These are phyloP conservation scores for Pyrus pyrifolia DNA, from an alignment of 306 rosid genomes.

Conservation along the genomic window DNA sequence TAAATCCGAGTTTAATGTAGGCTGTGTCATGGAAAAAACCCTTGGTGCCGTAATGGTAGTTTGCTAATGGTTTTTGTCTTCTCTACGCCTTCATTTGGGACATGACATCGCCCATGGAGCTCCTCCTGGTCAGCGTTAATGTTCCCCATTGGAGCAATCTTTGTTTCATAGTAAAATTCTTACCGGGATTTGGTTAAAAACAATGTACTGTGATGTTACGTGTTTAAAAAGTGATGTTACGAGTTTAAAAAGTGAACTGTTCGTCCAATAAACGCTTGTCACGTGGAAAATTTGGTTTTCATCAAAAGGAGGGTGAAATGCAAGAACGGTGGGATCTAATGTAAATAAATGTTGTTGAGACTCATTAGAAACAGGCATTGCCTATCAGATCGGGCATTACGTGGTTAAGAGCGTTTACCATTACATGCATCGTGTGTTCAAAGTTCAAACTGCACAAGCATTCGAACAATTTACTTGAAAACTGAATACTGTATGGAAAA, in stretches of 20 bases:
- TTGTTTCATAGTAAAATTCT: no score
- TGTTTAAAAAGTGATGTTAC: no score
- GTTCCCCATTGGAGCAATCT: no score
- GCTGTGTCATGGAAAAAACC: constrained; percentile 17
- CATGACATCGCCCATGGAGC: background rate
- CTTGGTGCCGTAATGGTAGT: constrained; percentile 9
- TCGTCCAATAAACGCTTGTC: background rate
- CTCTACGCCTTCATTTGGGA: background rate
- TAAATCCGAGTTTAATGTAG: constrained; percentile 33
- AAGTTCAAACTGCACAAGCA: no score
- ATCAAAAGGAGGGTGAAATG: background rate
- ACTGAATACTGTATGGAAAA: background rate
- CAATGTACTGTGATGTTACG: no score
- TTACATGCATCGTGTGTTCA: no score
- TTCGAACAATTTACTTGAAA: background rate
- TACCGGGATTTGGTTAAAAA: background rate
- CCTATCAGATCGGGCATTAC: background rate
- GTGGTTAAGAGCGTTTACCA: background rate
- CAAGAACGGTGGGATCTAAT: no score
- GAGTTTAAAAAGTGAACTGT: no score
- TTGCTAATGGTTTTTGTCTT: background rate
- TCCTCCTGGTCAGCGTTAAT: background rate
- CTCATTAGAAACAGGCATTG: no score
- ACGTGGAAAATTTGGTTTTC: no score
- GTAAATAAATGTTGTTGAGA: no score